These are phyloP conservation scores for Penicillium tannophilum DNA, from an alignment of 495 filamentous ascomycete species.

Conservation along the genomic window DNA sequence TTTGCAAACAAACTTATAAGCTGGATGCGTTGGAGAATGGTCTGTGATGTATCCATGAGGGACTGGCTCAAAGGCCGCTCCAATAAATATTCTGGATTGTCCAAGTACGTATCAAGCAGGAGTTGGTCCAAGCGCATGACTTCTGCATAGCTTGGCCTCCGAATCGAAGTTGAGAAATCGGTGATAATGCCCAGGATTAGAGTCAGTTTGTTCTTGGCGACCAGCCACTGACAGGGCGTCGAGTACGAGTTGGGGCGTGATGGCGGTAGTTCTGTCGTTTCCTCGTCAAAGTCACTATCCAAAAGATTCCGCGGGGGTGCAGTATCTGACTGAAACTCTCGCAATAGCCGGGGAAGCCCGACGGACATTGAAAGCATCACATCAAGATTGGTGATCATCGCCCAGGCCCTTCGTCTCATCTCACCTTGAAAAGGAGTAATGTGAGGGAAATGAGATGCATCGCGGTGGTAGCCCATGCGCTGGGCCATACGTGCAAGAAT, in stretches of 20 bases:
- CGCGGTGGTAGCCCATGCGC: slow-evolving; percentile 50
- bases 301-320: slow-evolving; percentile 35
- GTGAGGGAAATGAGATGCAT: slow-evolving; percentile 42
- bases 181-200: slow-evolving; percentile 45
- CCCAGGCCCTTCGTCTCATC: slow-evolving; percentile 58
- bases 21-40: slow-evolving; percentile 43
- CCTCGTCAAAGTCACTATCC: slow-evolving; percentile 33
- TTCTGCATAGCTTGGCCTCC: slow-evolving; percentile 33
- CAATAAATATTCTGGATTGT: slow-evolving; percentile 32
- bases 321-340: slow-evolving; percentile 37
- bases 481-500: slow-evolving; percentile 39
- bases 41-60: slow-evolving; percentile 38
- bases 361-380: slow-evolving; percentile 42
- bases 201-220: slow-evolving; percentile 41
- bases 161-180: slow-evolving; percentile 42
- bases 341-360: slow-evolving; percentile 39
- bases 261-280: slow-evolving; percentile 26
- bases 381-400: slow-evolving; percentile 50
- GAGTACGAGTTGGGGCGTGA: slow-evolving; percentile 29
- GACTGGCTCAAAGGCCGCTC: slow-evolving; percentile 40
- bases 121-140: slow-evolving; percentile 41
- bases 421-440: slow-evolving; percentile 57
- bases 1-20: slow-evolving; percentile 45
- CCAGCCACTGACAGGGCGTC: slow-evolving; percentile 41
- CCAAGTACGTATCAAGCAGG: slow-evolving; percentile 35